Conservation (phyloP, 2,329 filamentous ascomycete genomes). For the Pseudodiploospora longispora region DNA sequence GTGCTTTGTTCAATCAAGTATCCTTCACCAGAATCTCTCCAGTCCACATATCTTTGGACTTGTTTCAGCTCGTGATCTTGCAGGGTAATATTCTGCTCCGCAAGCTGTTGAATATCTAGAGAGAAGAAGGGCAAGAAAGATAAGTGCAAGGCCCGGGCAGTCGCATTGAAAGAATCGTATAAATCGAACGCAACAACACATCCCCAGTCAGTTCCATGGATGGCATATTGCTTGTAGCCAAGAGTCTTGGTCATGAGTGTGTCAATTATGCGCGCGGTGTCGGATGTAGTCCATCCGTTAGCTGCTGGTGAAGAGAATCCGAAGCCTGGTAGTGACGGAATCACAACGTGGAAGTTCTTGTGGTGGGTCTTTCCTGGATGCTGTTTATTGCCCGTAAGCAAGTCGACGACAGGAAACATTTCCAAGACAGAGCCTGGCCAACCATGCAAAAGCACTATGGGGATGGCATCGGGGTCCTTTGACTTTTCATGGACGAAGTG, state of each 20-base stretch:
- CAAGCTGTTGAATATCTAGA: constrained; percentile 4
- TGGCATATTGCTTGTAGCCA: constrained; percentile 23
- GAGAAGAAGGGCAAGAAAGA: constrained; percentile 10
- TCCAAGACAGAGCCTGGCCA: constrained; percentile 39
- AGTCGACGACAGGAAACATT: constrained; percentile 20
- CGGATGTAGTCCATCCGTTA: constrained; percentile 24
- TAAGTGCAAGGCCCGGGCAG: constrained; percentile 10
- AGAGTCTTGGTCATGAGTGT: constrained; percentile 28
- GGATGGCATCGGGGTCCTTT: constrained; percentile 20
- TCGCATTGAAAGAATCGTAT: constrained; percentile 8
- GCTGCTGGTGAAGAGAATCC: constrained; percentile 25
- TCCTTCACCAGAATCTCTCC: constrained; percentile 4
- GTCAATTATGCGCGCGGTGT: constrained; percentile 29
- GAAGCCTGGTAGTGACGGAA: constrained; percentile 31
- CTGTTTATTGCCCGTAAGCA: not conserved
- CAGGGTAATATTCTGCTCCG: constrained; percentile 5
- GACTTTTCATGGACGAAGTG: constrained; percentile 18
- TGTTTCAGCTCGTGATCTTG: constrained; percentile 5
- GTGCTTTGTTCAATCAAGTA: constrained; percentile 11
- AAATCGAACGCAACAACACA: constrained; percentile 6
- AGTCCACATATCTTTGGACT: constrained; percentile 1
- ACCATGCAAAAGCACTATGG: constrained; percentile 33
- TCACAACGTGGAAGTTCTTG: constrained; percentile 14
- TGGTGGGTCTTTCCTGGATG: not conserved
- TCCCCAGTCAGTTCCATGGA: constrained; percentile 14